Percentiles rank a stretch among this genome's conserved stretches.
These are phyloP conservation scores for Eragrostis nindensis DNA, from an alignment of 176 grass and related monocot genomes.

Conservation along the genomic window DNA sequence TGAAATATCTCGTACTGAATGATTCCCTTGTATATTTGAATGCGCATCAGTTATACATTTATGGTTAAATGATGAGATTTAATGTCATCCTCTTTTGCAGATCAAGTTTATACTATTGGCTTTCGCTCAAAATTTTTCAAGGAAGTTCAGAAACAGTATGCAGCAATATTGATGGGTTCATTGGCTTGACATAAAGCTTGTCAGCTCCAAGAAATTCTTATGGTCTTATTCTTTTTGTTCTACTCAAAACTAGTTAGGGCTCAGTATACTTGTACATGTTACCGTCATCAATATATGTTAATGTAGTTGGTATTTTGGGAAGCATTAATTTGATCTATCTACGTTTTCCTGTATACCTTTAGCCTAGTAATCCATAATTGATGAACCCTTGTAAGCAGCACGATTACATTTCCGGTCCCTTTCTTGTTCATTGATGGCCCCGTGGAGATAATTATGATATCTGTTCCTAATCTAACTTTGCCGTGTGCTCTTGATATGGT, in stretches of 20 bases:
- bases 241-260: no score
- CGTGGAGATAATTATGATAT: neutral
- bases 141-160: neutral
- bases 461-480: neutral
- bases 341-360: no score
- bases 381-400: neutral
- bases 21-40: neutral
- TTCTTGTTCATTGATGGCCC: neutral
- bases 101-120: conserved; percentile 30
- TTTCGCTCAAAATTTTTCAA: neutral
- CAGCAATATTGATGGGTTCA: neutral
- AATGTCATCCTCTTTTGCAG: conserved; percentile 31
- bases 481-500: neutral
- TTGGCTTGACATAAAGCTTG: no score
- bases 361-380: neutral
- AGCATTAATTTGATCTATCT: no score
- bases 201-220: no score
- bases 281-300: no score
- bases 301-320: no score
- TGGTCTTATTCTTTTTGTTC: no score
- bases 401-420: neutral
- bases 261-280: no score
- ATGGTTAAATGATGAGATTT: conserved; percentile 2
- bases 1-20: neutral
- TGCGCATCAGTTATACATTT: neutral